Evolutionary conservation across 345 rosid genomes (phyloP).

Genomic region (Eucalyptus fibrosa): DNA sequence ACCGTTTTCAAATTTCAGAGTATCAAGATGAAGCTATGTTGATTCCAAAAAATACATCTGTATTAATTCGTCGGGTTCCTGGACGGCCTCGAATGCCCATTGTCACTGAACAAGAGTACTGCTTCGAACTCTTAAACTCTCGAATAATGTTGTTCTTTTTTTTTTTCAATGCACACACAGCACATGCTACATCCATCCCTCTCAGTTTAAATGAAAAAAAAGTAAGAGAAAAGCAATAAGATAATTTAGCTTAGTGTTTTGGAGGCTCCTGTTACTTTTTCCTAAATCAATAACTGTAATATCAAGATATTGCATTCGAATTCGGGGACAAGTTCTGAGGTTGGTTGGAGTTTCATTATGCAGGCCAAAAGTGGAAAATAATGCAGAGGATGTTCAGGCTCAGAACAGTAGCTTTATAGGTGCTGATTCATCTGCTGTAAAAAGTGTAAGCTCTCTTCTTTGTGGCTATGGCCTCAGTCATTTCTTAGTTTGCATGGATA

Average conservation of each 20-base stretch:
- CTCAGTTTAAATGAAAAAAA: background rate
- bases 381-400: constrained; percentile 31
- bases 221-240: background rate
- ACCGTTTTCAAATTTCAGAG: constrained; percentile 75
- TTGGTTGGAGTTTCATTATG: constrained; percentile 15
- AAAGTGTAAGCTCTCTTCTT: constrained; percentile 40
- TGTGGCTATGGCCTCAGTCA: background rate
- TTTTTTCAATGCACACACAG: background rate
- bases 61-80: constrained; percentile 94
- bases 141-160: background rate
- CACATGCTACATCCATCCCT: background rate
- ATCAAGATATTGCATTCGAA: background rate
- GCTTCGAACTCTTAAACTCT: constrained; percentile 31
- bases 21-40: constrained; percentile 91
- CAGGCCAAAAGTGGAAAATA: constrained; percentile 59
- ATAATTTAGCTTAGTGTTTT: background rate
- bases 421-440: constrained; percentile 37
- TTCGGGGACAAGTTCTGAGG: background rate
- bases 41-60: constrained; percentile 97
- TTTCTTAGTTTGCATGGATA: background rate
- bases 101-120: constrained; percentile 81
- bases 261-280: background rate
- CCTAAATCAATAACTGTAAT: background rate
- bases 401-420: constrained; percentile 35
- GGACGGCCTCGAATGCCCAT: constrained; percentile 96